Conservation (phyloP, 208 protist genomes). For the Trypanosoma melophagium region DNA sequence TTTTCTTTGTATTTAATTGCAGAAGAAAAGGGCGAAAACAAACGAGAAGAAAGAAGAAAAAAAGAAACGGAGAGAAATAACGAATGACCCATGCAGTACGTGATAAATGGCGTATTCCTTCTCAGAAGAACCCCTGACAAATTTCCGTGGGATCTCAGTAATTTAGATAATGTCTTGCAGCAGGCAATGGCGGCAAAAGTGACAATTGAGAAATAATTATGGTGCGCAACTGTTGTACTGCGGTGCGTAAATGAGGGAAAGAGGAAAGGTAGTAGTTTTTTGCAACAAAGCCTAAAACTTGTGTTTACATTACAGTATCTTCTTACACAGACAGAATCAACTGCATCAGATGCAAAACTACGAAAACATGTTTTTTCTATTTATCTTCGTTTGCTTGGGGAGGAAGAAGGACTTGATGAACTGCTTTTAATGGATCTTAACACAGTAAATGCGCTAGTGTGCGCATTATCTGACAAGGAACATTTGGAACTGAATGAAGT, state of each 20-base stretch:
- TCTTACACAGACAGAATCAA: neutral
- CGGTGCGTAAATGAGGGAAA: conserved; percentile 7
- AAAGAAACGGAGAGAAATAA: neutral
- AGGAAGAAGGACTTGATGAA: conserved; percentile 17
- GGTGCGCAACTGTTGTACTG: conserved; percentile 10
- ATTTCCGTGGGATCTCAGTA: conserved; percentile 13
- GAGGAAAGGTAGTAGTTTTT: neutral
- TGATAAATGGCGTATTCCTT: conserved; percentile 2
- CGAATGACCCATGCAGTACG: neutral
- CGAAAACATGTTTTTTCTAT: conserved; percentile 16
- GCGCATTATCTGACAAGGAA: neutral
- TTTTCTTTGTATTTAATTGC: no score
- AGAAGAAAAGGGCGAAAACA: neutral
- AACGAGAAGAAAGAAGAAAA: no score
- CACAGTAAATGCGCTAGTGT: conserved; percentile 1
- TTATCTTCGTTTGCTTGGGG: conserved; percentile 18
- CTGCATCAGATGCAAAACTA: conserved; percentile 13
- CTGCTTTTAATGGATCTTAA: conserved; percentile 17
- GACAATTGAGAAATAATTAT: conserved; percentile 5
- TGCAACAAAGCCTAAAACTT: conserved; percentile 1
- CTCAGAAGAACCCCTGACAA: neutral
- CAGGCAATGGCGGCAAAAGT: conserved; percentile 7
- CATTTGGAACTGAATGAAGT: neutral
- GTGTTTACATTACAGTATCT: conserved; percentile 17
- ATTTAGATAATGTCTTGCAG: conserved; percentile 3